Conservation (phyloP, 257 asterid species). For the Asclepias syriaca region DNA sequence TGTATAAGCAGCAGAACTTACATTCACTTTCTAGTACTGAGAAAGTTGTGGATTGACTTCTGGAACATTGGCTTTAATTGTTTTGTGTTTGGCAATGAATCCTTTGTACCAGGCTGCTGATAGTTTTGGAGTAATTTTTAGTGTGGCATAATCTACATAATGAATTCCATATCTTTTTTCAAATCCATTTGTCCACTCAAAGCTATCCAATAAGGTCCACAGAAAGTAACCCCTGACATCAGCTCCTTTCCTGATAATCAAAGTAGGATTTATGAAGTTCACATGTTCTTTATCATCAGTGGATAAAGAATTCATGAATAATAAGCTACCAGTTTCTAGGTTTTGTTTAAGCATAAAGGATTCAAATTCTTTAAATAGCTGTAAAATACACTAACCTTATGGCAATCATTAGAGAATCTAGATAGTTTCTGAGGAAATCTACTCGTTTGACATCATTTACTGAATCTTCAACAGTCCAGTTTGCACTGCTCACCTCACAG, state of each 20-base stretch:
- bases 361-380: no score
- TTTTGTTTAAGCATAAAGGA: no score
- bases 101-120: conserved; percentile 45
- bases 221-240: conserved; percentile 67
- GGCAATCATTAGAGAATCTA: conserved; percentile 38
- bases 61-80: background rate
- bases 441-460: conserved; percentile 39
- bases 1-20: no score
- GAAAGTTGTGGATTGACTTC: background rate
- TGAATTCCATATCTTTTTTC: conserved; percentile 54
- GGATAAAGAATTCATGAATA: background rate
- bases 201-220: conserved; percentile 73
- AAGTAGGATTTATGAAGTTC: background rate
- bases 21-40: background rate
- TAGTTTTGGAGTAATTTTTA: conserved; percentile 36
- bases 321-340: background rate
- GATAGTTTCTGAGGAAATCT: conserved; percentile 37
- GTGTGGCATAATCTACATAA: conserved; percentile 34
- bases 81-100: conserved; percentile 26
- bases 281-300: no score
- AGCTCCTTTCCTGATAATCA: conserved; percentile 48
- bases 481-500: conserved; percentile 22
- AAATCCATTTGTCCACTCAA: conserved; percentile 66
- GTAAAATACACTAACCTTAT: conserved; percentile 27
- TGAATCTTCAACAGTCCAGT: conserved; percentile 20